These are phyloP conservation scores for Cylindrotheca closterium DNA, from an alignment of 108 stramenopile genomes.

Conservation along the genomic window DNA sequence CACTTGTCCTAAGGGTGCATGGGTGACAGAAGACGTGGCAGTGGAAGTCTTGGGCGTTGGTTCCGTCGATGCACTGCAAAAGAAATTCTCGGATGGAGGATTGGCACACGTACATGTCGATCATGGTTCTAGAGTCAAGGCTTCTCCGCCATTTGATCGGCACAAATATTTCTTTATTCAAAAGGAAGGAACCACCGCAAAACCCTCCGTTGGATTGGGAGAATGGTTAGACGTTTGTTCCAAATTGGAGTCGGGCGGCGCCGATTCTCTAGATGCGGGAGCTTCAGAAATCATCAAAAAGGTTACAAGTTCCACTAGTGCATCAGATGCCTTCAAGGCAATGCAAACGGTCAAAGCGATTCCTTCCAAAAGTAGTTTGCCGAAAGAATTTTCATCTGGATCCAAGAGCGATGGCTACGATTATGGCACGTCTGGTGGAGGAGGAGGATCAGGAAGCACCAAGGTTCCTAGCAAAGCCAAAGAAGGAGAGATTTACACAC, in stretches of 20 bases:
- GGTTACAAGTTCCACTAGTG: constrained; percentile 7
- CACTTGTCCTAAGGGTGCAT: constrained; percentile 28
- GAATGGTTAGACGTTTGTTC: constrained; percentile 25
- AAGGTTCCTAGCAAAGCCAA: neutral
- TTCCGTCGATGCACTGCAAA: constrained; percentile 18
- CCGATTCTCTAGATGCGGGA: constrained; percentile 9
- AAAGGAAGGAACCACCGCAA: constrained; percentile 10
- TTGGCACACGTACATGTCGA: constrained; percentile 33
- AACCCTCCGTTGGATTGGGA: constrained; percentile 5
- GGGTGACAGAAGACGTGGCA: constrained; percentile 33
- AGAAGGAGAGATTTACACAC: constrained; percentile 42
- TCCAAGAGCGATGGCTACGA: constrained; percentile 4
- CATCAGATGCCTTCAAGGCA: constrained; percentile 13
- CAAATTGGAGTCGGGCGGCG: constrained; percentile 5
- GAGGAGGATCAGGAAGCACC: neutral
- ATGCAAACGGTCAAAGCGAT: constrained; percentile 15
- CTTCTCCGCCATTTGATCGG: constrained; percentile 21
- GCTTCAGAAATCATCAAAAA: constrained; percentile 8
- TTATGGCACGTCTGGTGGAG: constrained; percentile 15
- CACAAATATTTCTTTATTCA: constrained; percentile 30
- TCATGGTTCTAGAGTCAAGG: constrained; percentile 20
- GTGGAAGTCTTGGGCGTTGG: constrained; percentile 23
- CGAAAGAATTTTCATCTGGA: constrained; percentile 12
- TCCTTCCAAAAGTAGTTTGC: constrained; percentile 6
- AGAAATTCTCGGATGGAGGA: constrained; percentile 18